A percentile compares a stretch with the other conserved stretches of the same genome.
phyloP scores from a whole-genome alignment of 305 asterid genomes.

The Fraxinus nigra region DNA sequence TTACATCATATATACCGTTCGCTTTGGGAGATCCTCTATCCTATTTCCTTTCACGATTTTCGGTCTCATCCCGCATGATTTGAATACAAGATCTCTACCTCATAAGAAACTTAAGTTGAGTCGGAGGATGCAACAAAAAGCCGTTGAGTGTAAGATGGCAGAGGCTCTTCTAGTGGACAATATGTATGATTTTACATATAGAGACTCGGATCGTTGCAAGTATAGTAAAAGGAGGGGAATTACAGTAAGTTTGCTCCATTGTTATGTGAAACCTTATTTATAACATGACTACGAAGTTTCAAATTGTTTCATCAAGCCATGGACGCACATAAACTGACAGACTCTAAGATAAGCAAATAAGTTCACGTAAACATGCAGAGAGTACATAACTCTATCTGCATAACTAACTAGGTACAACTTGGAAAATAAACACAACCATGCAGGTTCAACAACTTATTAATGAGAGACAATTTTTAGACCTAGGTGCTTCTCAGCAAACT shows the following conservation, averaged over 20 bases:
- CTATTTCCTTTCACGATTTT: not conserved
- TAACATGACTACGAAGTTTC: not conserved
- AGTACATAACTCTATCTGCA: not conserved
- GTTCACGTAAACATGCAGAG: not conserved
- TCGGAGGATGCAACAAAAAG: no score
- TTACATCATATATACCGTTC: not conserved
- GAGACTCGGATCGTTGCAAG: not conserved
- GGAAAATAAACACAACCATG: not conserved
- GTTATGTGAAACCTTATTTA: not conserved
- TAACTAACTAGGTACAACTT: not conserved
- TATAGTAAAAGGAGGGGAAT: not conserved
- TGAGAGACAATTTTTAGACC: not conserved
- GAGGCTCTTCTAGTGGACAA: not conserved
- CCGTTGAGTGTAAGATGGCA: not conserved
- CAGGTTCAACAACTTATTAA: not conserved
- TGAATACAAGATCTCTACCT: not conserved
- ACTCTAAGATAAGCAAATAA: not conserved
- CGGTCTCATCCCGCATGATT: not conserved
- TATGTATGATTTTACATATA: not conserved
- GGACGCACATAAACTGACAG: not conserved
- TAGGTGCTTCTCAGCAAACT: not conserved
- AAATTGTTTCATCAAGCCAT: not conserved
- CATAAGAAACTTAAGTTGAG: not conserved
- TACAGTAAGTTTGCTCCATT: not conserved
- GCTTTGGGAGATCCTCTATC: not conserved